Conservation (phyloP, 2,329 filamentous ascomycete genomes). For the Aureobasidium sp. region DNA sequence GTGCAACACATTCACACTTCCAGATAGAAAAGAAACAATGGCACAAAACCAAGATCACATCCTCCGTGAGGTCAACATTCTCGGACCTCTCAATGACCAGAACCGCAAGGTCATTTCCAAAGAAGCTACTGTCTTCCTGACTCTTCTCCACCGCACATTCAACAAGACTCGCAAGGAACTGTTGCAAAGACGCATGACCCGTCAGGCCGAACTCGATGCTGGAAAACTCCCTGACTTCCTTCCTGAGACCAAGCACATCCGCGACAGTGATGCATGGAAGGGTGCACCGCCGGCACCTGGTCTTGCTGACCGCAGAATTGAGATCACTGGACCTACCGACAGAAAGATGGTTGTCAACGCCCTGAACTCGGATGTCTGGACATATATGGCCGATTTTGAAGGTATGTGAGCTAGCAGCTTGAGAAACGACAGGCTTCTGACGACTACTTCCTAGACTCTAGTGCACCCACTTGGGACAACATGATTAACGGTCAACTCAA, state of each 20-base stretch:
- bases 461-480: slow-evolving; percentile 95
- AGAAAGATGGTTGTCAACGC: slow-evolving; percentile 99
- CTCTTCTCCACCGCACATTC: slow-evolving; percentile 90
- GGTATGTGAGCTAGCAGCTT: slow-evolving; percentile 47
- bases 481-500: slow-evolving; percentile 99
- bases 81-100: slow-evolving; percentile 66
- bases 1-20: background rate
- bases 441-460: slow-evolving; percentile 58
- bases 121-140: slow-evolving; percentile 82
- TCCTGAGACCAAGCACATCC: slow-evolving; percentile 89
- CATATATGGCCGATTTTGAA: slow-evolving; percentile 99
- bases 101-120: slow-evolving; percentile 88
- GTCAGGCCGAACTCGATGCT: slow-evolving; percentile 89
- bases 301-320: slow-evolving; percentile 83
- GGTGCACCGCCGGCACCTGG: slow-evolving; percentile 86
- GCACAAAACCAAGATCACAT: slow-evolving; percentile 49
- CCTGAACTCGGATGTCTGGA: slow-evolving; percentile 91
- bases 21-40: slow-evolving; percentile 15
- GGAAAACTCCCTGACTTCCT: slow-evolving; percentile 88
- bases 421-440: slow-evolving; percentile 1
- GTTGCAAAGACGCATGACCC: slow-evolving; percentile 73
- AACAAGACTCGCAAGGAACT: slow-evolving; percentile 81
- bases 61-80: slow-evolving; percentile 80
- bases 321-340: slow-evolving; percentile 96
- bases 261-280: slow-evolving; percentile 89